These are phyloP conservation scores for Vachellia collinsii DNA, from an alignment of 306 rosid species.

Conservation along the genomic window DNA sequence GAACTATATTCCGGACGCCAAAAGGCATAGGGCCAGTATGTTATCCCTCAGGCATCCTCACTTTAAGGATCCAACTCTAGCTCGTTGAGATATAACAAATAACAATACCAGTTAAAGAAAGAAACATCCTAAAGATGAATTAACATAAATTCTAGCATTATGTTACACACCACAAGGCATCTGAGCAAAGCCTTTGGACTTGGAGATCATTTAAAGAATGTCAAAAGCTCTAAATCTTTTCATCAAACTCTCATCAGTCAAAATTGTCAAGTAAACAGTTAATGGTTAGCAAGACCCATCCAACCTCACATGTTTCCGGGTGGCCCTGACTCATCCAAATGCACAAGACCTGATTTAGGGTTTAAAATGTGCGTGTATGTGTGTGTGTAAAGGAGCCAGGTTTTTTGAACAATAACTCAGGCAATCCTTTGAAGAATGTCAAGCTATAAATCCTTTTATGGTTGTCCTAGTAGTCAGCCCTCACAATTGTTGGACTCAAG, in stretches of 20 bases:
- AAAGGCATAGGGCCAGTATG: constrained; percentile 10
- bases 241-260: constrained; percentile 5
- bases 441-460: background rate
- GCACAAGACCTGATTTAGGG: constrained; percentile 14
- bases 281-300: background rate
- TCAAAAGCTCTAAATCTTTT: constrained; percentile 1
- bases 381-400: background rate
- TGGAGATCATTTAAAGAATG: background rate
- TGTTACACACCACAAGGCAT: background rate
- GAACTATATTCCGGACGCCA: background rate
- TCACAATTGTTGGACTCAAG: background rate
- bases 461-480: background rate
- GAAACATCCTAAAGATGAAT: background rate
- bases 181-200: background rate
- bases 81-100: background rate
- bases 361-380: background rate
- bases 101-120: background rate
- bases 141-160: constrained; percentile 1
- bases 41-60: constrained; percentile 6
- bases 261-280: background rate
- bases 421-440: background rate
- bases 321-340: constrained; percentile 6
- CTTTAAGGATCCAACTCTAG: constrained; percentile 10
- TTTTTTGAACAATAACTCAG: background rate
- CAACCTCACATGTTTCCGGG: background rate